Percentiles rank a stretch among this genome's conserved stretches.
phyloP scores from a whole-genome alignment of 371 early-diverging fungal genomes.

The Mortierella sp. region DNA sequence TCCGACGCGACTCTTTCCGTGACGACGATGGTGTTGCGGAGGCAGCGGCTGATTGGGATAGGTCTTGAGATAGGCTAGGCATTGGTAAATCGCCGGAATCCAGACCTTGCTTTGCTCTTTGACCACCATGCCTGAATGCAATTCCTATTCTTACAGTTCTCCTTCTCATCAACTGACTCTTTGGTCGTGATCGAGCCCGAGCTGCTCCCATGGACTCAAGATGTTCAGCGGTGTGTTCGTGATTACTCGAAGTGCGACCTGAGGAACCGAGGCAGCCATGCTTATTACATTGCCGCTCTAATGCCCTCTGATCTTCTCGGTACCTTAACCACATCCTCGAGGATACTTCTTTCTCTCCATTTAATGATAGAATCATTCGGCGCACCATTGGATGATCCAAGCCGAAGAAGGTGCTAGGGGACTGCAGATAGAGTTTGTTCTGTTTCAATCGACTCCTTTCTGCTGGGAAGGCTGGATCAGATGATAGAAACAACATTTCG shows the following conservation, averaged over 20 bases:
- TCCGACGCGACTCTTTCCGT: background rate
- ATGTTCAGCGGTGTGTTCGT: background rate
- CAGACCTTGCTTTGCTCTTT: background rate
- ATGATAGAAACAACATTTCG: constrained; percentile 11
- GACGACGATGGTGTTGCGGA: background rate
- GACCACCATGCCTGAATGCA: background rate
- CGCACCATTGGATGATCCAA: constrained; percentile 18
- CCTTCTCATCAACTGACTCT: constrained; percentile 13
- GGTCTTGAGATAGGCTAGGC: constrained; percentile 6
- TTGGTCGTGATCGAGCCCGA: constrained; percentile 13
- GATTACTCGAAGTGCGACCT: background rate
- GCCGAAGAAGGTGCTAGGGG: constrained; percentile 21
- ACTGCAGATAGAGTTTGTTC: constrained; percentile 4
- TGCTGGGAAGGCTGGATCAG: background rate
- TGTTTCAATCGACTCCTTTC: background rate
- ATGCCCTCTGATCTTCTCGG: constrained; percentile 9
- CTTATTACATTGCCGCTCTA: constrained; percentile 14
- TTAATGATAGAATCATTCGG: constrained; percentile 10
- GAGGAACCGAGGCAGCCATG: background rate
- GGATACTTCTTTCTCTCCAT: constrained; percentile 12
- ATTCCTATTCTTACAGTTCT: constrained; percentile 14
- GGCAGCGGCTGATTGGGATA: background rate
- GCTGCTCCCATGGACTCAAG: constrained; percentile 14
- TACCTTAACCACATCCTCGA: constrained; percentile 29
- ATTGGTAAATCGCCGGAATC: background rate